Evolutionary conservation across 169 alveolate genomes (phyloP).

Genomic region (Eimeria sp.): DNA sequence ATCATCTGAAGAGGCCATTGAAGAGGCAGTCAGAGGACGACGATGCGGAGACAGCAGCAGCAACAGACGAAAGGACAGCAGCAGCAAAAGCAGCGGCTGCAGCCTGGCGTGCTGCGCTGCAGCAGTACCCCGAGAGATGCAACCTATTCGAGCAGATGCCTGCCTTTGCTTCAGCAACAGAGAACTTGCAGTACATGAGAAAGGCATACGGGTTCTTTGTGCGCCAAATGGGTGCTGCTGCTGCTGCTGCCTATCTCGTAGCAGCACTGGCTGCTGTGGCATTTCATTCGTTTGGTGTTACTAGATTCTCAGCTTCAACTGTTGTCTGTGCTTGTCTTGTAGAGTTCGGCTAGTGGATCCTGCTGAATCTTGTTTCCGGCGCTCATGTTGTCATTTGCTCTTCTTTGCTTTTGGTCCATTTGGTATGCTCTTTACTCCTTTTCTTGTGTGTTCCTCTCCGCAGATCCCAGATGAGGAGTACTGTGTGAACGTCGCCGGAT

Average conservation of each 20-base stretch:
- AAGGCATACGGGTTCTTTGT: conserved; percentile 55
- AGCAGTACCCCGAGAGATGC: conserved; percentile 60
- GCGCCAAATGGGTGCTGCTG: background rate
- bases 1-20: conserved; percentile 13
- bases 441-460: background rate
- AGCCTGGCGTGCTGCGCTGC: conserved; percentile 73
- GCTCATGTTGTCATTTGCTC: conserved; percentile 10
- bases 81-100: conserved; percentile 69
- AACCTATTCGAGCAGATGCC: conserved; percentile 68
- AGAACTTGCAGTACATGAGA: conserved; percentile 30
- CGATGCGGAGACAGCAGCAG: background rate
- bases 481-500: conserved; percentile 28
- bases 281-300: background rate
- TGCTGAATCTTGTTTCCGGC: background rate
- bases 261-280: background rate
- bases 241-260: conserved; percentile 25
- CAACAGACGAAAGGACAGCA: background rate
- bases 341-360: background rate
- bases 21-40: background rate
- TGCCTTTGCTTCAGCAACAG: conserved; percentile 49
- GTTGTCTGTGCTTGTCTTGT: background rate
- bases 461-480: conserved; percentile 60
- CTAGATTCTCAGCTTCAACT: background rate
- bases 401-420: background rate
- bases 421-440: background rate